A percentile compares a stretch with the other conserved stretches of the same genome.
Conservation (phyloP, 148 eudicot species). For the Polygonum aviculare region DNA sequence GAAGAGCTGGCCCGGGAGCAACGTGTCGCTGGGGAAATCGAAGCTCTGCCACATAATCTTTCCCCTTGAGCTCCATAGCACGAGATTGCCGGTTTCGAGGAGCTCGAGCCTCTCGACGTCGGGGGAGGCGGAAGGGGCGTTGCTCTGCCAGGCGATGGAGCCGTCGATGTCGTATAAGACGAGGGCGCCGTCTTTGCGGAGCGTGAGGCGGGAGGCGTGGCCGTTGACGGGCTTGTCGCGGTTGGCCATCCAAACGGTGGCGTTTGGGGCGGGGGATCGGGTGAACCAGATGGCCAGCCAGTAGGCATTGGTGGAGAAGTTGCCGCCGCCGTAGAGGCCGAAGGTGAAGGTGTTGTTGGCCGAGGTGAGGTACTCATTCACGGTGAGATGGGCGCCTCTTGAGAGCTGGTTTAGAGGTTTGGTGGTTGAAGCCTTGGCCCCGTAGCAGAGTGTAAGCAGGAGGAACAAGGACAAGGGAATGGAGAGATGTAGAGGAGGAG, state of each 20-base stretch:
- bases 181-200: conserved; percentile 26
- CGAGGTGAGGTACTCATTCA: conserved; percentile 21
- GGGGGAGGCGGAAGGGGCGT: conserved; percentile 3
- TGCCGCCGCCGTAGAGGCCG: conserved; percentile 28
- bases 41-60: conserved; percentile 25
- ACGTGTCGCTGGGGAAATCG: conserved; percentile 35
- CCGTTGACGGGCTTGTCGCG: conserved; percentile 42
- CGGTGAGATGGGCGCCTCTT: neutral
- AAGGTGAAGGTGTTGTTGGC: conserved; percentile 29
- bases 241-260: conserved; percentile 51
- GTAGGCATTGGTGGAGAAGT: conserved; percentile 24
- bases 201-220: conserved; percentile 24
- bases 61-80: neutral
- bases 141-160: conserved; percentile 22
- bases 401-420: neutral
- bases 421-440: neutral
- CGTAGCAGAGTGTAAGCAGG: neutral
- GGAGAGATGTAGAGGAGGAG: neutral
- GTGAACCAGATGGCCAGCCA: conserved; percentile 41
- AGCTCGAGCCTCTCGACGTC: conserved; percentile 14
- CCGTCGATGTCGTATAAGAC: conserved; percentile 20
- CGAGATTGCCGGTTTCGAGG: conserved; percentile 22
- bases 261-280: conserved; percentile 12
- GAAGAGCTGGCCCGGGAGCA: conserved; percentile 33
- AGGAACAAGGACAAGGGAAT: neutral